A percentile compares a stretch with the other conserved stretches of the same genome.
Evolutionary conservation across 768 basidiomycete species (phyloP).

Genomic region (Trametopsis cervina): DNA sequence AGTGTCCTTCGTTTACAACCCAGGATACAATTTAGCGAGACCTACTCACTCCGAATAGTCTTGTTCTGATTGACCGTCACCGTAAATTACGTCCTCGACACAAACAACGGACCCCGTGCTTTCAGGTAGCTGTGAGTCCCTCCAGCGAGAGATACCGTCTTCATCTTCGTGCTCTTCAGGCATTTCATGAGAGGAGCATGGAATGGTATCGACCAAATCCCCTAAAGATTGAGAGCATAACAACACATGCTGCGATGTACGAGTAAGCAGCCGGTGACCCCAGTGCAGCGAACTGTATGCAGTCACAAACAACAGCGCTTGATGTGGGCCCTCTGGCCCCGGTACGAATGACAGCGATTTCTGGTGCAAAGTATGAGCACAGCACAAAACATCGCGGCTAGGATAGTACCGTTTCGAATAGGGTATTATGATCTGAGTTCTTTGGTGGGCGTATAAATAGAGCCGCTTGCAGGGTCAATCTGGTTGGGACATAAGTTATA

Average conservation of each 20-base stretch:
- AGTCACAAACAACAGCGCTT: slow-evolving; percentile 53
- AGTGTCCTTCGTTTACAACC: not conserved
- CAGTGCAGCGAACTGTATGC: slow-evolving; percentile 56
- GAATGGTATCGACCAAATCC: slow-evolving; percentile 51
- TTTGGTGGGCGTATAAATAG: slow-evolving; percentile 59
- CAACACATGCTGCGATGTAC: slow-evolving; percentile 61
- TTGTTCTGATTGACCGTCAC: slow-evolving; percentile 37
- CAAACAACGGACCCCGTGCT: slow-evolving; percentile 43
- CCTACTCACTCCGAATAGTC: slow-evolving; percentile 53
- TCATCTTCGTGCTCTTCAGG: slow-evolving; percentile 33
- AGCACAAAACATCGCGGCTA: slow-evolving; percentile 7
- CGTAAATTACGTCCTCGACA: slow-evolving; percentile 55
- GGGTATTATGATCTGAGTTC: slow-evolving; percentile 59
- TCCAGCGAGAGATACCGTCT: slow-evolving; percentile 27
- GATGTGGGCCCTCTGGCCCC: slow-evolving; percentile 9
- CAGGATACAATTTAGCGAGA: not conserved
- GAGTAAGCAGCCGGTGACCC: slow-evolving; percentile 51
- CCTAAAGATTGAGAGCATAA: slow-evolving; percentile 68
- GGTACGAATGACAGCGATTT: slow-evolving; percentile 12
- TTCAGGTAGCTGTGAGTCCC: slow-evolving; percentile 16
- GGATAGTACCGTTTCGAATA: slow-evolving; percentile 37
- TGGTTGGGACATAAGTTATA: slow-evolving; percentile 19
- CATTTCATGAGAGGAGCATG: slow-evolving; percentile 55
- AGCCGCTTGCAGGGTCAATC: slow-evolving; percentile 45
- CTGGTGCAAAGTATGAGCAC: slow-evolving; percentile 6